phyloP scores from a whole-genome alignment of 306 rosid genomes.

The Notholithocarpus densiflorus region DNA sequence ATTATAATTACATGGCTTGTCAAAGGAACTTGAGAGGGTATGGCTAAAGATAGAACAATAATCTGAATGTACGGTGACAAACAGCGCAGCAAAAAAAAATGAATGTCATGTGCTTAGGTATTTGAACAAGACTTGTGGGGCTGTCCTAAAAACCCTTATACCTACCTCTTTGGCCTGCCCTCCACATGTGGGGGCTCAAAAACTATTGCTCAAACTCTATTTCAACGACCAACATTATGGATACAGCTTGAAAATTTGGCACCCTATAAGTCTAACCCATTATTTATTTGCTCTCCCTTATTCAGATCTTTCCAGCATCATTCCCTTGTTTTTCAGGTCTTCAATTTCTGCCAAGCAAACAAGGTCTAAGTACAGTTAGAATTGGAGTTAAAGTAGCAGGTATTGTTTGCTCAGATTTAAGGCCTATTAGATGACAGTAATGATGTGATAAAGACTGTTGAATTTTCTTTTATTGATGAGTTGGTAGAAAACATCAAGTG shows the following conservation, averaged over 20 bases:
- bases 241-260: slow-evolving; percentile 27
- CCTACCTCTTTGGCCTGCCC: slow-evolving; percentile 64
- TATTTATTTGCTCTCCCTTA: background rate
- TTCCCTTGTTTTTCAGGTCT: background rate
- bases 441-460: background rate
- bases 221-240: slow-evolving; percentile 22
- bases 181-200: slow-evolving; percentile 50
- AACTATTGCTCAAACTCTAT: slow-evolving; percentile 9
- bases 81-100: slow-evolving; percentile 59
- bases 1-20: slow-evolving; percentile 8
- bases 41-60: slow-evolving; percentile 29
- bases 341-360: background rate
- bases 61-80: slow-evolving; percentile 38
- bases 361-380: no score
- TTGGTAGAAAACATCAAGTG: background rate
- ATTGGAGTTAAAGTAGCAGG: no score
- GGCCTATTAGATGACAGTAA: background rate
- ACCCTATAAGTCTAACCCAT: slow-evolving; percentile 4
- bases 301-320: background rate
- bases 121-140: slow-evolving; percentile 23
- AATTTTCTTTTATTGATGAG: background rate
- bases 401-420: background rate
- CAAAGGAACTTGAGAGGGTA: background rate
- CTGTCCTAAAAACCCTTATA: slow-evolving; percentile 44
- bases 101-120: slow-evolving; percentile 73